Base-by-base conservation (phyloP, 2,329 filamentous ascomycete genomes). In the Neoarthrinium moseri region DNA sequence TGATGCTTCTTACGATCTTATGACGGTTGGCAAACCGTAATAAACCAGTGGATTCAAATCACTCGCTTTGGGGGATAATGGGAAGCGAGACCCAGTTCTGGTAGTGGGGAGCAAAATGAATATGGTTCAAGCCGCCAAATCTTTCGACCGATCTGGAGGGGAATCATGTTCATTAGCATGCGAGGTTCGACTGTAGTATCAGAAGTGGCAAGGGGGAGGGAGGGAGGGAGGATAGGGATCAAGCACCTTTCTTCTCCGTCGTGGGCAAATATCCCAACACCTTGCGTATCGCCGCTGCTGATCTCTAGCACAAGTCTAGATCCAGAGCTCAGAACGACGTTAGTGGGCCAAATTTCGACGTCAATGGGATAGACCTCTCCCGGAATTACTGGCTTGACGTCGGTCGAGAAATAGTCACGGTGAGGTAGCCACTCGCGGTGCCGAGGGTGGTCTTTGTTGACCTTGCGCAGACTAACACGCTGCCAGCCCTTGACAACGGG, bases 401-500 rank as follows among this genome's bases (percentile, higher is more conserved):
- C 81, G 0, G 66, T 75, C 27, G 71, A 75, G 15, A 72, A 67
- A 54, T 86, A 86, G 36, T 84, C 74, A 4, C 82, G 70, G 53
- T 76, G 72, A 2, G 81, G 81, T 8, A 84, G 65, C 56, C 73
- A 83, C 0, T 68, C 53, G 5, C 73, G 65, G 54, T 84, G 72
- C 49, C 72, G 74, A 0, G 71, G 70, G 53, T 83, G 68, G 6
- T 72, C 54, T 1, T 65, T 55, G 47, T 81, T 70, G 4, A 76
- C 71, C 56, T 78, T 80, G 17, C 82, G 75, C n/a, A 83, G 62
- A 22, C 71, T 77, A 6, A 76, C 72, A 1, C 81, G 73, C 7
- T 85, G 73, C 81, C 81, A 86, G 18, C 82, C 82, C 60, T 86
- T 86, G 42, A 74, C 71, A 0, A 86, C 66, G 0, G 83, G 82